Evolutionary conservation across 371 early-diverging fungal species (phyloP).

Genomic region (Actinomortierella wolfii): DNA sequence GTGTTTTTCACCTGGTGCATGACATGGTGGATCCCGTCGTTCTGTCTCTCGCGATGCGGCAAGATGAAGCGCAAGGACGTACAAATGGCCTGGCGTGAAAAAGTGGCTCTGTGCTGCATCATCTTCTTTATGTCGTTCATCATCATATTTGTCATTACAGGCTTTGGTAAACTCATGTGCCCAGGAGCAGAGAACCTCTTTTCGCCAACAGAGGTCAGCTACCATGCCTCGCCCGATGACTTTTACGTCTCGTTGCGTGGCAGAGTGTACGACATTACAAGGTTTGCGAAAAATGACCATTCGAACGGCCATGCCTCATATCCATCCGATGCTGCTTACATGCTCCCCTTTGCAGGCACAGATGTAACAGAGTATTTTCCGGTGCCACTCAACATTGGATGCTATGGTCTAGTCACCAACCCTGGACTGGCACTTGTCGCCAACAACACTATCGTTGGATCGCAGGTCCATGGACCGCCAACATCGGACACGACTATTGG

Average conservation of each 20-base stretch:
- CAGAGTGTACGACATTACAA: slow-evolving; percentile 77
- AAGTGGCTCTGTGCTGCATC: slow-evolving; percentile 79
- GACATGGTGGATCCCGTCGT: slow-evolving; percentile 83
- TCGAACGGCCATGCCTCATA: slow-evolving; percentile 45
- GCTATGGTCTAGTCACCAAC: slow-evolving; percentile 56
- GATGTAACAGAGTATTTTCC: slow-evolving; percentile 75
- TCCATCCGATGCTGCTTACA: slow-evolving; percentile 54
- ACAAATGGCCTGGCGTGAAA: slow-evolving; percentile 94
- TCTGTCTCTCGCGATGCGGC: slow-evolving; percentile 58
- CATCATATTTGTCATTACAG: slow-evolving; percentile 64
- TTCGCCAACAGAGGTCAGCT: slow-evolving; percentile 51
- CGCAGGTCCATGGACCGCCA: slow-evolving; percentile 30
- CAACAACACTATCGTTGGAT: slow-evolving; percentile 31
- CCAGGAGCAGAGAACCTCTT: slow-evolving; percentile 56
- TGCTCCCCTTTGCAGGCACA: slow-evolving; percentile 70
- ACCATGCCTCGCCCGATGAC: slow-evolving; percentile 54
- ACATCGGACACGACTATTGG: slow-evolving; percentile 36
- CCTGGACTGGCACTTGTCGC: slow-evolving; percentile 9
- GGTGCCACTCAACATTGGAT: slow-evolving; percentile 66
- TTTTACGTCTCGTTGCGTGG: slow-evolving; percentile 72
- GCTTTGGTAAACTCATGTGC: slow-evolving; percentile 59
- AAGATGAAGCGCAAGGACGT: slow-evolving; percentile 87
- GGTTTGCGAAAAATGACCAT: slow-evolving; percentile 65
- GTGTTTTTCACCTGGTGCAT: slow-evolving; percentile 67
- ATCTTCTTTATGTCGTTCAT: slow-evolving; percentile 60